Conservation (phyloP, 495 filamentous ascomycete genomes). For the Penicillium coffeae region DNA sequence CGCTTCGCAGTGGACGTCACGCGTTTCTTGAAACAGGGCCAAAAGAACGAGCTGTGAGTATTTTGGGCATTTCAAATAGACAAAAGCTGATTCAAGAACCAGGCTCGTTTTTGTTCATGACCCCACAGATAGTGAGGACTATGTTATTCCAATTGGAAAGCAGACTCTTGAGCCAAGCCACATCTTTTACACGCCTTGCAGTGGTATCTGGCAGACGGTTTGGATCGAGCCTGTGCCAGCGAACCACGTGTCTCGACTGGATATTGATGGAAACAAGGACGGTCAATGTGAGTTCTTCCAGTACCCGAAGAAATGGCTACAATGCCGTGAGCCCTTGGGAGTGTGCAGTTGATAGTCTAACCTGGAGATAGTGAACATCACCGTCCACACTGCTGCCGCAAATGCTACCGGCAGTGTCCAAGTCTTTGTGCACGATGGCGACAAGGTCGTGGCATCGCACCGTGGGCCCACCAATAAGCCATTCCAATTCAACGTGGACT, state of each 20-base stretch:
- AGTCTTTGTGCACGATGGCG: slow-evolving; percentile 42
- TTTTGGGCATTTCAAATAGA: too few relatives aligned
- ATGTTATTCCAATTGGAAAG: slow-evolving; percentile 62
- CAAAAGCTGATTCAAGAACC: slow-evolving; percentile 8
- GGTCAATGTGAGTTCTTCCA: slow-evolving; percentile 46
- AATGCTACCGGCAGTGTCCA: slow-evolving; percentile 30
- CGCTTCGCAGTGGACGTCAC: slow-evolving; percentile 59
- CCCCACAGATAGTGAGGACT: slow-evolving; percentile 53
- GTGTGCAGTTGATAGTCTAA: slow-evolving; percentile 15
- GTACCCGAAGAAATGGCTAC: too few relatives aligned
- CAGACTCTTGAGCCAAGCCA: slow-evolving; percentile 55
- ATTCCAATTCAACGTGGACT: slow-evolving; percentile 51
- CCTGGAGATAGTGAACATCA: slow-evolving; percentile 44
- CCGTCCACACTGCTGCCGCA: slow-evolving; percentile 37
- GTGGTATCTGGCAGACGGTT: slow-evolving; percentile 67
- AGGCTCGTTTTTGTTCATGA: slow-evolving; percentile 62
- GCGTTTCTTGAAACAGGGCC: slow-evolving; percentile 34
- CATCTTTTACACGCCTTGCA: slow-evolving; percentile 68
- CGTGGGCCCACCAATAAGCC: slow-evolving; percentile 37
- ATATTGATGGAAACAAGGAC: slow-evolving; percentile 55
- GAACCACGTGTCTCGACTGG: slow-evolving; percentile 51
- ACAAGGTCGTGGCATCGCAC: slow-evolving; percentile 34
- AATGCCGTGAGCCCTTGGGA: too few relatives aligned
- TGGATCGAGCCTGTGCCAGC: slow-evolving; percentile 60
- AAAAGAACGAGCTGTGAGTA: slow-evolving; percentile 51